phyloP scores from a whole-genome alignment of 257 asterid genomes.

The Nicotiana noctiflora region DNA sequence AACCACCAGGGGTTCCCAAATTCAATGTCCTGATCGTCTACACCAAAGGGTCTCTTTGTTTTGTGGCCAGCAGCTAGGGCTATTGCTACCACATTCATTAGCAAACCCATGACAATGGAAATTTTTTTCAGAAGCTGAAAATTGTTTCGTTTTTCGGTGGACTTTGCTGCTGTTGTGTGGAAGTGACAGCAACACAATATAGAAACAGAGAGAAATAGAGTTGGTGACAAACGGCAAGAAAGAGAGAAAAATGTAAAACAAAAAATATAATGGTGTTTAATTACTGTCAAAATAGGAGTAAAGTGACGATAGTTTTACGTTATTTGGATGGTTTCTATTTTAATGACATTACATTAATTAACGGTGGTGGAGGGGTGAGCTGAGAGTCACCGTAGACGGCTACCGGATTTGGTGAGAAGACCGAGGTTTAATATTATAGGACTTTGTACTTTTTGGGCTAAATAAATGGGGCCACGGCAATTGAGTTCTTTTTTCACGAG shows the following conservation, averaged over 20 bases:
- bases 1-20: conserved; percentile 91
- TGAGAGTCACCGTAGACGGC: background rate
- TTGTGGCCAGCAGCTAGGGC: conserved; percentile 29
- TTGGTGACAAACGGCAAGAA: background rate
- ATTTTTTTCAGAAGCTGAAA: background rate
- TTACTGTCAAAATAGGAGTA: background rate
- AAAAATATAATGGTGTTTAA: background rate
- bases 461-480: no score
- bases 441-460: no score
- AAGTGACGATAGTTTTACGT: background rate
- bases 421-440: background rate
- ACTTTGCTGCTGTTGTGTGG: background rate
- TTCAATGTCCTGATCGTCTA: conserved; percentile 65
- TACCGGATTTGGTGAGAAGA: background rate
- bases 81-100: conserved; percentile 35
- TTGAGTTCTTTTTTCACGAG: no score
- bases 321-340: background rate
- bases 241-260: background rate
- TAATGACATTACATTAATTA: background rate
- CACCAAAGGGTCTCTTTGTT: conserved; percentile 38
- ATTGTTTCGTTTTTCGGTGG: background rate
- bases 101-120: conserved; percentile 21
- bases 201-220: background rate
- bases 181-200: background rate
- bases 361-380: background rate